Evolutionary conservation across 768 basidiomycete genomes (phyloP), one percentile per base, ranked within the genome.

Genomic region (Trametes gibbosa): DNA sequence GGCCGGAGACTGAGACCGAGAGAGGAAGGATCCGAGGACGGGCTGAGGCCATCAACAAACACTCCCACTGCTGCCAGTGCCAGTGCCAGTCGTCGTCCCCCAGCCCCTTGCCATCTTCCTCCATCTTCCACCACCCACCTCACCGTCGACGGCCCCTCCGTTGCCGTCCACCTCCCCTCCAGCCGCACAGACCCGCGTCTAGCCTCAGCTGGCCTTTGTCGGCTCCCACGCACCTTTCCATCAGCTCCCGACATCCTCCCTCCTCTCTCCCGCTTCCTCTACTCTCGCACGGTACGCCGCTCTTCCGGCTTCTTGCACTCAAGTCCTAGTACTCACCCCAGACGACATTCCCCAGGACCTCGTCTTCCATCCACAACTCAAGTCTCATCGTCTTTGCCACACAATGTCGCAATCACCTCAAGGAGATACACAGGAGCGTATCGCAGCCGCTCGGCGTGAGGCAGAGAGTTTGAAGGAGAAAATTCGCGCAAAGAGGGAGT

Each of bases 401-500:
- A 70, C 62, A 66, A 92, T 91, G 90, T 86, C 90, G 68, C 88
- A 90, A 80, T 80, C 80, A 56, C 65, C 62, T 58, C 87, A 87
- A 75, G 83, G 85, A 73, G 90, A 92, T 72, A 90, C 92, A 67
- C 90, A 92, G 72, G 90, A 92, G 77, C 79, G 90, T 68, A 98
- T 99, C 73, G 93, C 96, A 43, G 92, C 95, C 53, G 96, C 97
- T 58, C 87, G 96, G 66, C 83, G 97, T 72, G 97, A 98, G 76
- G 95, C 95, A 45, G 96, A 98, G 76, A 89, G 85, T 70, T 75
- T 99, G 77, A 99, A 97, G 79, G 97, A 99, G 83, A 96, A 95
- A 85, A 99, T 99, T 72, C 82, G 95, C 69, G 89, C 92, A 49
- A 96, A 92, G 76, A 89, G 87, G 72, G 97, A 98, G 74, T 92